Evolutionary conservation across 2,329 filamentous ascomycete genomes (phyloP), one percentile per base, ranked within the genome.

Genomic region (Xylariaceae sp.): DNA sequence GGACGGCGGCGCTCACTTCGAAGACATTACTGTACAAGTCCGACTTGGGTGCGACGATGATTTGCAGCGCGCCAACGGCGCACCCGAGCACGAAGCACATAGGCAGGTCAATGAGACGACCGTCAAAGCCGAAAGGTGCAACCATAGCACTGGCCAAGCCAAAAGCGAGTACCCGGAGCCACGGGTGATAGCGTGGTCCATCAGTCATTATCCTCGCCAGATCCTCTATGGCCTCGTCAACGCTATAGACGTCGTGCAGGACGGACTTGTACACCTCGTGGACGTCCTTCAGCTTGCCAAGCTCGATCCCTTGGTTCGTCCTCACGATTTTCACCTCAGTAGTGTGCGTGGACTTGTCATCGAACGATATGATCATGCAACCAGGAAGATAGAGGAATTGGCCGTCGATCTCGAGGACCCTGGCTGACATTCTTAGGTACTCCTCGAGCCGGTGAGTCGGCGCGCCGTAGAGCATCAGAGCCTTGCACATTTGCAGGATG

Each of bases 301-400:
- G 66, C 52, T 89, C 77, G 8, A 89, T 70, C 2, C 81, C 82
- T 48, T 86, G 81, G 0, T 63, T 60, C 0, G 76, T 72, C 52
- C 76, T 68, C 5, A 82, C 76, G 18, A 82, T 72, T 42, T 77
- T 74, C 38, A 82, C 75, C 47, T 81, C 77, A 12, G 75, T 77
- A 1, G 78, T 83, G 42, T 80, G 77, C 0, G 76, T 78, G 0
- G 69, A 61, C 31, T 55, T 60, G 46, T 90, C 84, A 50, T 84
- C 88, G 51, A 95, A 94, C 4, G 86, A 90, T 52, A 94, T 83
- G 36, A 95, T 84, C 89, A 95, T 95, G 52, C 85, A 93, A 0
- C 85, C 85, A 0, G 89, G 88, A 19, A 94, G 76, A 54, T 94
- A 95, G 15, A 94, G 64, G 47, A 92, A 94, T 50, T 94, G 87